Evolutionary conservation across 805 yeast species (phyloP).

Genomic region (Kodamaea leandrae): DNA sequence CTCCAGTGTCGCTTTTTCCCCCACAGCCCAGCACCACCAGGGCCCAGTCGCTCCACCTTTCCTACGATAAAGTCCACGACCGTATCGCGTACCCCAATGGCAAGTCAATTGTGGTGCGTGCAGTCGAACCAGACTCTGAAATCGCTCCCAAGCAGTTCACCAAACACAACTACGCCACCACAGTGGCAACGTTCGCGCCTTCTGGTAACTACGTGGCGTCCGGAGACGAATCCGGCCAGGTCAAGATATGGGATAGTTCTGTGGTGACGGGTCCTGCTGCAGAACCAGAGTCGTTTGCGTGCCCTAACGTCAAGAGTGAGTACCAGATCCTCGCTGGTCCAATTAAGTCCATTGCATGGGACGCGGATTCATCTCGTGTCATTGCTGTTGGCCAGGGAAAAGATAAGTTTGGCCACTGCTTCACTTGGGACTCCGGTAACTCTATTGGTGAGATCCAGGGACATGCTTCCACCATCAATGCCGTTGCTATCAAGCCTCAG

Average conservation of each 20-base stretch:
- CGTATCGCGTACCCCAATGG: constrained; percentile 81
- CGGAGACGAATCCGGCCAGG: constrained; percentile 88
- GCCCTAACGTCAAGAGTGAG: constrained; percentile 69
- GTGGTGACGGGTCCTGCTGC: constrained; percentile 39
- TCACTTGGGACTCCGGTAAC: constrained; percentile 92
- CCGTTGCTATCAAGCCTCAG: constrained; percentile 77
- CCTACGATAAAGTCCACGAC: constrained; percentile 68
- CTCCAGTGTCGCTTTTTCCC: constrained; percentile 45
- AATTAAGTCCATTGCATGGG: constrained; percentile 87
- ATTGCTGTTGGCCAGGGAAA: constrained; percentile 96
- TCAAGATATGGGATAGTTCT: constrained; percentile 76
- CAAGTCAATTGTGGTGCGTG: constrained; percentile 71
- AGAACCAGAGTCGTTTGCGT: constrained; percentile 40
- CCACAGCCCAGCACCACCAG: constrained; percentile 80
- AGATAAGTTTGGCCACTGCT: constrained; percentile 88
- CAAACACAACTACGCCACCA: constrained; percentile 67
- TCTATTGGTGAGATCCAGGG: constrained; percentile 97
- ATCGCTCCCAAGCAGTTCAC: constrained; percentile 59
- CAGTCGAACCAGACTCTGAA: constrained; percentile 52
- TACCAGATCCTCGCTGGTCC: constrained; percentile 77
- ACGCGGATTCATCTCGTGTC: constrained; percentile 77
- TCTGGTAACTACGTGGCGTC: constrained; percentile 88
- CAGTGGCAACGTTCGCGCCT: constrained; percentile 85
- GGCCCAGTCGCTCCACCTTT: constrained; percentile 66
- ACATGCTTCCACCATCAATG: constrained; percentile 78